Evolutionary conservation across 108 stramenopile genomes (phyloP).

Genomic region (Cyclotella sp.): DNA sequence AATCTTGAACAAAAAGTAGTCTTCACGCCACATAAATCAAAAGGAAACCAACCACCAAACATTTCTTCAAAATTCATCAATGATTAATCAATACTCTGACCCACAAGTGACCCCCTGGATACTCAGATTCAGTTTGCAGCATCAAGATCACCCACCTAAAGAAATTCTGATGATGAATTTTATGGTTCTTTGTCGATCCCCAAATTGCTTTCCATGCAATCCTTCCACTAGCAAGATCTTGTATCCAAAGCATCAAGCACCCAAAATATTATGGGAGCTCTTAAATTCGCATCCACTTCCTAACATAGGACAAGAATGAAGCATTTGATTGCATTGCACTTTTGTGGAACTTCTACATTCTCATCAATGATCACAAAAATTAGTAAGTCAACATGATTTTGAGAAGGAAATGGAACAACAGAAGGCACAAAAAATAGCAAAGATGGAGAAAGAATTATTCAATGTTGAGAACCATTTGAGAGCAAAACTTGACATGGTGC

Average conservation of each 20-base stretch:
- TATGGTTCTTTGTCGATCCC: not conserved
- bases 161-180: not conserved
- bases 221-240: not conserved
- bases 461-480: not conserved
- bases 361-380: not conserved
- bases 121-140: not conserved
- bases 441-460: slow-evolving; percentile 1
- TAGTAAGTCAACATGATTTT: not conserved
- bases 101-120: not conserved
- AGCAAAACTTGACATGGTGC: slow-evolving; percentile 1
- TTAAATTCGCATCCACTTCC: too few relatives aligned
- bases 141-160: slow-evolving; percentile 4
- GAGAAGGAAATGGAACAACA: slow-evolving; percentile 15
- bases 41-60: not conserved
- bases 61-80: not conserved
- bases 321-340: not conserved
- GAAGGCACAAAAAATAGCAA: slow-evolving; percentile 9
- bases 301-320: not conserved
- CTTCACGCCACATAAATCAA: slow-evolving; percentile 8
- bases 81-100: not conserved
- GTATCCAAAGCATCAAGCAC: not conserved
- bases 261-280: too few relatives aligned
- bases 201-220: not conserved
- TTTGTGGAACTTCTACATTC: slow-evolving; percentile 10
- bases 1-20: not conserved